phyloP scores from a whole-genome alignment of 108 stramenopile species.

The Asterionellopsis glacialis region DNA sequence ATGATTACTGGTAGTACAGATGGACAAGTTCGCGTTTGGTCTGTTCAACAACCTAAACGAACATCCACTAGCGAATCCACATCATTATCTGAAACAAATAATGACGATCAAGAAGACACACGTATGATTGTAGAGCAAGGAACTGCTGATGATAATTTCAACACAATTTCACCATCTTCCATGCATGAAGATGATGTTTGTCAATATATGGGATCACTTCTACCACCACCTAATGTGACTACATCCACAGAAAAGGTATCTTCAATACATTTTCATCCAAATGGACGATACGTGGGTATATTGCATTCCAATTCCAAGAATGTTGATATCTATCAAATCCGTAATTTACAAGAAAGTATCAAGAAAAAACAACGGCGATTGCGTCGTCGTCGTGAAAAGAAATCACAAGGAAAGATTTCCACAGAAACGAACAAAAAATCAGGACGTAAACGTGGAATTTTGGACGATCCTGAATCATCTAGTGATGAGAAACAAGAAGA shows the following conservation, averaged over 20 bases:
- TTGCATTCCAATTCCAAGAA: constrained; percentile 65
- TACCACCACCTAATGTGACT: constrained; percentile 55
- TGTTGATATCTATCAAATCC: constrained; percentile 78
- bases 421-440: constrained; percentile 14
- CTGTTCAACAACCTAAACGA: constrained; percentile 30
- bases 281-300: constrained; percentile 68
- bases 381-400: constrained; percentile 66
- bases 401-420: constrained; percentile 39
- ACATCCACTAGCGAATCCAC: constrained; percentile 6
- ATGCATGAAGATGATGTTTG: constrained; percentile 43
- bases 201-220: constrained; percentile 63
- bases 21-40: constrained; percentile 87
- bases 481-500: constrained; percentile 50
- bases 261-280: constrained; percentile 70
- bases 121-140: neutral
- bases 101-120: neutral
- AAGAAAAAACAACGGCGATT: constrained; percentile 84
- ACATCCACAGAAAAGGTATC: constrained; percentile 58
- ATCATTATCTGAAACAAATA: neutral
- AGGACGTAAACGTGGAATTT: constrained; percentile 59
- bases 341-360: constrained; percentile 56
- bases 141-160: constrained; percentile 1
- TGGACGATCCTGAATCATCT: constrained; percentile 68
- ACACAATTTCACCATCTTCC: neutral
- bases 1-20: constrained; percentile 87